These are phyloP conservation scores for Calonectria hongkongensis DNA, from an alignment of 2,329 filamentous ascomycete genomes.

Conservation along the genomic window DNA sequence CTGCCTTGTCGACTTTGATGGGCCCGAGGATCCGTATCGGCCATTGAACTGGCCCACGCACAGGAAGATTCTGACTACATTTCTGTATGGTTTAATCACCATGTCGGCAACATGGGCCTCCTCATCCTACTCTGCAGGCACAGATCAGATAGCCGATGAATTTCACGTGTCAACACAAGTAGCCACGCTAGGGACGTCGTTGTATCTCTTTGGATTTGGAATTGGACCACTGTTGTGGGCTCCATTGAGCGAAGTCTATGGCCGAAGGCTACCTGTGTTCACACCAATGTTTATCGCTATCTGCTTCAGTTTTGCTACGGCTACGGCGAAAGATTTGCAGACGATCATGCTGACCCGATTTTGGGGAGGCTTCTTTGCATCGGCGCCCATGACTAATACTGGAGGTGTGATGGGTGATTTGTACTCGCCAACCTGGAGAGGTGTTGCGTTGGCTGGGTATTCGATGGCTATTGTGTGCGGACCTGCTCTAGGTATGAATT, in stretches of 20 bases:
- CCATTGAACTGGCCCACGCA: neutral
- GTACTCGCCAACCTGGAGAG: neutral
- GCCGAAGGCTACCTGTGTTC: neutral
- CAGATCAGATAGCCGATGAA: neutral
- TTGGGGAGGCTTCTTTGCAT: neutral
- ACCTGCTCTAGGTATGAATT: neutral
- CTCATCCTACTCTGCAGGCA: neutral
- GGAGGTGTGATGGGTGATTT: neutral
- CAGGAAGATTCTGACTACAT: neutral
- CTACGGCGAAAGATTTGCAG: neutral
- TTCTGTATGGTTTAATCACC: neutral
- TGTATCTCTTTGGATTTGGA: neutral
- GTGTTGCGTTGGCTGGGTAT: neutral
- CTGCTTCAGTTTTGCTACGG: neutral
- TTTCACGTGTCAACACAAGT: neutral
- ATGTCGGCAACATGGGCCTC: neutral
- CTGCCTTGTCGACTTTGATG: neutral
- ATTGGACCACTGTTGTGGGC: neutral
- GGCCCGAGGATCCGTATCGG: neutral
- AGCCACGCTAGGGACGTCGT: neutral
- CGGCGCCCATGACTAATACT: neutral
- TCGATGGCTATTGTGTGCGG: neutral
- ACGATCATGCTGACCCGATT: neutral
- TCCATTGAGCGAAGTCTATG: neutral
- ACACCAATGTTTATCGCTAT: neutral